phyloP scores from a whole-genome alignment of 805 yeast genomes.

The Nematodospora valgi region DNA sequence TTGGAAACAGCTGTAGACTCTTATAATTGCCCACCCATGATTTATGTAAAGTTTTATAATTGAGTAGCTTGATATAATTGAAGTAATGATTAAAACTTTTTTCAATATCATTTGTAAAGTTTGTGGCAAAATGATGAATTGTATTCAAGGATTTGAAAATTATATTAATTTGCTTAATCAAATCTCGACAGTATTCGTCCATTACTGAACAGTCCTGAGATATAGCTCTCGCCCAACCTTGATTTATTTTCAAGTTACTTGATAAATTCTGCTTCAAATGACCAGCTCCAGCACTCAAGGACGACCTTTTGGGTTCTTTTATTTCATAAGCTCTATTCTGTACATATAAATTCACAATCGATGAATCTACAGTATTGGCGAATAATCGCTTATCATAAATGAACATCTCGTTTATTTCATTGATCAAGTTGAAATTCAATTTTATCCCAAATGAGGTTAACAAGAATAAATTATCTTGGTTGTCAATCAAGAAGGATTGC shows the following conservation, averaged over 20 bases:
- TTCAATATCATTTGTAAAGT: conserved; percentile 48
- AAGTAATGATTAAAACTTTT: conserved; percentile 40
- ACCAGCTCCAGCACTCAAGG: not conserved
- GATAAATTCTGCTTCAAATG: conserved; percentile 19
- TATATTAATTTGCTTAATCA: conserved; percentile 31
- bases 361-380: conserved; percentile 15
- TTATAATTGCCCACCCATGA: conserved; percentile 33
- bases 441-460: conserved; percentile 65
- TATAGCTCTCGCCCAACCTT: conserved; percentile 52
- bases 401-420: conserved; percentile 54
- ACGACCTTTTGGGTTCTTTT: conserved; percentile 1
- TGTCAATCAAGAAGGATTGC: conserved; percentile 21
- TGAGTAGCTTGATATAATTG: conserved; percentile 34
- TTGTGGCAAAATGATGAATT: conserved; percentile 47
- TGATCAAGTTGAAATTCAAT: conserved; percentile 49
- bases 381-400: conserved; percentile 64
- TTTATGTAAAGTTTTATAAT: conserved; percentile 39
- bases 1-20: conserved; percentile 31
- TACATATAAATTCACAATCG: not conserved
- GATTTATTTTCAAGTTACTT: conserved; percentile 40
- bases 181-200: conserved; percentile 24
- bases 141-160: conserved; percentile 46
- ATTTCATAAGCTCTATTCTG: no score
- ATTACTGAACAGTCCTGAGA: conserved; percentile 37
- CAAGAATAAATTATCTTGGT: conserved; percentile 41